Conservation (phyloP, 2,329 filamentous ascomycete genomes). For the Scleromitrula shiraiana region DNA sequence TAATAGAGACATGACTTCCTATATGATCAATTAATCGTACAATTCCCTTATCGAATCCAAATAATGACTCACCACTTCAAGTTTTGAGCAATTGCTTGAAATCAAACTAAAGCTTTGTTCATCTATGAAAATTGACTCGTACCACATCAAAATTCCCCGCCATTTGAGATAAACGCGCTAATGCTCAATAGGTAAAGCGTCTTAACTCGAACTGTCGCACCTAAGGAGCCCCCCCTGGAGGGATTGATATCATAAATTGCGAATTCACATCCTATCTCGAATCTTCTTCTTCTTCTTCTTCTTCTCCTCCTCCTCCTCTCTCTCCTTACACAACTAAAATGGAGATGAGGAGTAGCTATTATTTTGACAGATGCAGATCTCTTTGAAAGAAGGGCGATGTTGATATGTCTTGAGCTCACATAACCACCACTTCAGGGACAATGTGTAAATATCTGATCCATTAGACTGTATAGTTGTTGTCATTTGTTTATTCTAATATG, state of each 20-base stretch:
- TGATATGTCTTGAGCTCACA: slow-evolving; percentile 56
- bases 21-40: slow-evolving; percentile 1
- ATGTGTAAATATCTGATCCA: slow-evolving; percentile 58
- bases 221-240: too few relatives aligned
- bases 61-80: not conserved
- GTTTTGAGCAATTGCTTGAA: slow-evolving; percentile 2
- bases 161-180: slow-evolving; percentile 1
- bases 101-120: not conserved
- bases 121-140: not conserved
- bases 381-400: slow-evolving; percentile 49
- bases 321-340: slow-evolving; percentile 66
- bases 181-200: not conserved
- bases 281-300: slow-evolving; percentile 1
- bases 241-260: not conserved
- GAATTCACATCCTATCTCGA: not conserved
- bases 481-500: slow-evolving; percentile 10
- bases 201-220: not conserved
- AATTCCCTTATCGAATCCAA: not conserved
- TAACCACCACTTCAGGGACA: slow-evolving; percentile 57
- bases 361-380: slow-evolving; percentile 43
- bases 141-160: not conserved
- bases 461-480: slow-evolving; percentile 29
- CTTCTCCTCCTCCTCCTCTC: slow-evolving; percentile 10
- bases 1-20: slow-evolving; percentile 27
- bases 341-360: slow-evolving; percentile 67